Percentiles rank a stretch among this genome's conserved stretches.
phyloP scores from a whole-genome alignment of 1,139 yeast species.

The Yamadazyma siamensis region DNA sequence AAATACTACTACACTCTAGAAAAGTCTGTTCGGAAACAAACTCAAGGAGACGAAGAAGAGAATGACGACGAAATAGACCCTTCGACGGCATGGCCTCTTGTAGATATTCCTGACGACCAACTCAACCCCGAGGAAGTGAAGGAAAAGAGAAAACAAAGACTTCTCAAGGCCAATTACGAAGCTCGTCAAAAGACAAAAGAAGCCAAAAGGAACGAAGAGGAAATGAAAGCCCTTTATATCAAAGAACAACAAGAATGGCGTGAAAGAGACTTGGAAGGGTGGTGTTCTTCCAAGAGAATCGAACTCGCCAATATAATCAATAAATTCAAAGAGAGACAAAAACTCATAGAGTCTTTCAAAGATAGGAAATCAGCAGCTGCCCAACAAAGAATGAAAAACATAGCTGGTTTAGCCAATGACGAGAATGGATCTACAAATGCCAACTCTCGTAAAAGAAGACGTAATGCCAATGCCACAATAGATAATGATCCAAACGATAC shows the following conservation, averaged over 20 bases:
- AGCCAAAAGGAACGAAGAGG: constrained; percentile 59
- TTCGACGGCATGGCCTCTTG: constrained; percentile 63
- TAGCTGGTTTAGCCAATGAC: constrained; percentile 85
- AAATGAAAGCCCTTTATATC: constrained; percentile 50
- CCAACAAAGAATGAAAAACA: constrained; percentile 87
- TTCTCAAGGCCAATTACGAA: constrained; percentile 82
- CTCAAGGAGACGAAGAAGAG: constrained; percentile 33
- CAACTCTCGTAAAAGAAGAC: constrained; percentile 45
- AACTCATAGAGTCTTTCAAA: constrained; percentile 72
- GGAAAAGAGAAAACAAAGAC: constrained; percentile 80
- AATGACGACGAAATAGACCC: constrained; percentile 48
- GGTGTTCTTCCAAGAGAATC: constrained; percentile 72
- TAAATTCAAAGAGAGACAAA: constrained; percentile 62
- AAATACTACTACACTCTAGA: constrained; percentile 68
- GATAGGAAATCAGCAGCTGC: constrained; percentile 91
- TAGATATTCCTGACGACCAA: constrained; percentile 81
- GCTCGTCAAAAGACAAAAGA: constrained; percentile 82
- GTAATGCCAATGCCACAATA: constrained; percentile 58
- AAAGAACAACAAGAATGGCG: constrained; percentile 77
- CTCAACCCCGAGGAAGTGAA: constrained; percentile 75
- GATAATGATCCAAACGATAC: constrained; percentile 93
- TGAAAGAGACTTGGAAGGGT: constrained; percentile 64
- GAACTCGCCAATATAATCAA: constrained; percentile 57
- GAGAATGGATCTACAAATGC: constrained; percentile 43
- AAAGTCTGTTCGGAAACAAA: constrained; percentile 59